Conservation (phyloP, 2,329 filamentous ascomycete genomes). For the Trematosphaeria pertusa region DNA sequence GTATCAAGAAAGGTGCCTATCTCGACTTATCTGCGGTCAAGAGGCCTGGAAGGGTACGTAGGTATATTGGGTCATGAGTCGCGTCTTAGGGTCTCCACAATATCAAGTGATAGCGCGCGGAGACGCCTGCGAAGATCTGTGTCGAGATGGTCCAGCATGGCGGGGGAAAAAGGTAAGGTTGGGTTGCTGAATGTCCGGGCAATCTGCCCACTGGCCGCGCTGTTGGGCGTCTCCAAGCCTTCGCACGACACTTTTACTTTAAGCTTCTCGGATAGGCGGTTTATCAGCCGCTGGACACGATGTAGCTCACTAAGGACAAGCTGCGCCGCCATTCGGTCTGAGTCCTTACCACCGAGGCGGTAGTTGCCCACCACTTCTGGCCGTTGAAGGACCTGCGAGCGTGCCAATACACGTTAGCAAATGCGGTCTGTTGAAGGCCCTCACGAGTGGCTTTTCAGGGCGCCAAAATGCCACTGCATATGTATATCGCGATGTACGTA, state of each 20-base stretch:
- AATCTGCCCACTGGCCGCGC: background rate
- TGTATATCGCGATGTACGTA: too few relatives aligned
- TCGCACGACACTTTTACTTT: background rate
- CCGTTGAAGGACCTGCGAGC: slow-evolving; percentile 5
- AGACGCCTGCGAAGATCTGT: slow-evolving; percentile 1
- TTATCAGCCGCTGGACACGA: slow-evolving; percentile 42
- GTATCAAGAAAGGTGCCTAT: too few relatives aligned
- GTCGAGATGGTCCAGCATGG: slow-evolving; percentile 1
- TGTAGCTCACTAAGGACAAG: slow-evolving; percentile 47
- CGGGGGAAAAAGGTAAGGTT: slow-evolving; percentile 2
- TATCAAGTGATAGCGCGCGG: background rate
- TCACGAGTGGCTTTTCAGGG: too few relatives aligned
- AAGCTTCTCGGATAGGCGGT: slow-evolving; percentile 25
- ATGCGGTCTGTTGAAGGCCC: too few relatives aligned
- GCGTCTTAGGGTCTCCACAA: slow-evolving; percentile 1
- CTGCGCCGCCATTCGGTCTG: slow-evolving; percentile 38
- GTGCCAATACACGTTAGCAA: too few relatives aligned
- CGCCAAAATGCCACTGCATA: too few relatives aligned
- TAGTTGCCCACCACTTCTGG: slow-evolving; percentile 11
- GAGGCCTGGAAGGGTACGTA: too few relatives aligned
- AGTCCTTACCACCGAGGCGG: slow-evolving; percentile 25
- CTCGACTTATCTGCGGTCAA: too few relatives aligned
- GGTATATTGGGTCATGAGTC: background rate
- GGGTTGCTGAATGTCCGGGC: background rate
- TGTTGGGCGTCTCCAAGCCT: background rate